A percentile compares a stretch with the other conserved stretches of the same genome.
These are phyloP conservation scores for Bipolaris oryzae DNA, from an alignment of 2,329 filamentous ascomycete genomes.

Conservation along the genomic window DNA sequence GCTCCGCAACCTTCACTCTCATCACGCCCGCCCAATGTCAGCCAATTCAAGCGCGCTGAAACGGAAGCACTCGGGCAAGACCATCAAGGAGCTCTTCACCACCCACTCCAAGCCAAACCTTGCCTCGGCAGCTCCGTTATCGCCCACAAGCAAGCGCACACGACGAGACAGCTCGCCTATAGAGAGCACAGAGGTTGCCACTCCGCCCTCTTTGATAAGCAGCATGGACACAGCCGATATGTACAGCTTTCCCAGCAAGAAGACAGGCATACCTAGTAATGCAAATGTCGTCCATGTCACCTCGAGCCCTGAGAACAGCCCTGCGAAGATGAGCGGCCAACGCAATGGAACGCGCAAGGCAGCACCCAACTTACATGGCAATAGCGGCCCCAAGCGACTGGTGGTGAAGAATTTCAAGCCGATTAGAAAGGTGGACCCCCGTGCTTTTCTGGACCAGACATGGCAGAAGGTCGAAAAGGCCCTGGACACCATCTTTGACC, in stretches of 20 bases:
- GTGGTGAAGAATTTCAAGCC: slow-evolving; percentile 90
- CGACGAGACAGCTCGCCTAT: slow-evolving; percentile 34
- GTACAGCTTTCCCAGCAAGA: slow-evolving; percentile 46
- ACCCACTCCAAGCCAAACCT: slow-evolving; percentile 43
- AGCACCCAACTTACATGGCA: slow-evolving; percentile 71
- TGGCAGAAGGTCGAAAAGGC: slow-evolving; percentile 77
- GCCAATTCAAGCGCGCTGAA: slow-evolving; percentile 40
- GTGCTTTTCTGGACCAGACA: slow-evolving; percentile 77
- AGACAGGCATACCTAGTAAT: slow-evolving; percentile 17
- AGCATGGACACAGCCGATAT: slow-evolving; percentile 43
- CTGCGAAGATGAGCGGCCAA: slow-evolving; percentile 48
- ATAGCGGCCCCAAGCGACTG: slow-evolving; percentile 75
- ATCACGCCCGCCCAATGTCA: slow-evolving; percentile 40
- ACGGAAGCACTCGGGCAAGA: slow-evolving; percentile 46
- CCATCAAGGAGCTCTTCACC: slow-evolving; percentile 45
- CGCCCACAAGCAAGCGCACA: slow-evolving; percentile 40
- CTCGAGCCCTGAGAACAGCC: slow-evolving; percentile 50
- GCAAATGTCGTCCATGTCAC: slow-evolving; percentile 38
- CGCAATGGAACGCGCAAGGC: slow-evolving; percentile 48
- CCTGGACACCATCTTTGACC: slow-evolving; percentile 73
- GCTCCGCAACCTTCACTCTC: slow-evolving; percentile 21
- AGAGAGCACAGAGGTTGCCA: slow-evolving; percentile 17
- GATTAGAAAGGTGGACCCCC: slow-evolving; percentile 67
- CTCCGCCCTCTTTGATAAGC: slow-evolving; percentile 15
- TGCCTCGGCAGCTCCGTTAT: slow-evolving; percentile 32